Evolutionary conservation across 2,329 filamentous ascomycete genomes (phyloP).

Genomic region (Piedraia hortae): DNA sequence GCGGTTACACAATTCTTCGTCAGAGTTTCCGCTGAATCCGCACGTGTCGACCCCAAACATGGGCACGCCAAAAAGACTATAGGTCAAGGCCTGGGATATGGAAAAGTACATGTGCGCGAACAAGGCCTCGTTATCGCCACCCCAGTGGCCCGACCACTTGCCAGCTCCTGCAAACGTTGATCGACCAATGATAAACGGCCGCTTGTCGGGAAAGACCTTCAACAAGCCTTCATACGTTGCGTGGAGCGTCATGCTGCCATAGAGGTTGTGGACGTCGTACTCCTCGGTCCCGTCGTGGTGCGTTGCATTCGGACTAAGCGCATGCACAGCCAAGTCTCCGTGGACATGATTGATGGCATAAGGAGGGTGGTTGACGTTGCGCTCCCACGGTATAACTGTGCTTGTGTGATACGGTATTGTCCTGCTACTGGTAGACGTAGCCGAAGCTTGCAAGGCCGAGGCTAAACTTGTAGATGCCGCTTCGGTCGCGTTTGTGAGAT

Average conservation of each 20-base stretch:
- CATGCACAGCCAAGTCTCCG: constrained; percentile 44
- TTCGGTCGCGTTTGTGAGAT: constrained; percentile 8
- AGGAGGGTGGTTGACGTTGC: constrained; percentile 45
- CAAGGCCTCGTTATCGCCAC: constrained; percentile 32
- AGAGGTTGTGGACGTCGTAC: constrained; percentile 67
- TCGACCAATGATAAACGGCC: constrained; percentile 62
- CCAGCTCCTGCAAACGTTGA: constrained; percentile 58
- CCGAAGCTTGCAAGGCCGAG: constrained; percentile 4
- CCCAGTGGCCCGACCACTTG: constrained; percentile 56
- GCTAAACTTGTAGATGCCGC: constrained; percentile 6
- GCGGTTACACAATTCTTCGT: constrained; percentile 41
- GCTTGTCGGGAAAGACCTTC: constrained; percentile 33
- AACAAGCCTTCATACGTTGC: constrained; percentile 35
- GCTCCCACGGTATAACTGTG: constrained; percentile 31
- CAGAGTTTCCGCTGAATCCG: constrained; percentile 39
- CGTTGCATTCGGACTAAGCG: constrained; percentile 49
- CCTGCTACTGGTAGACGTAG: constrained; percentile 7
- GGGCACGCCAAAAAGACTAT: constrained; percentile 46
- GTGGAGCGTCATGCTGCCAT: constrained; percentile 23
- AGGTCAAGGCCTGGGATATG: constrained; percentile 51
- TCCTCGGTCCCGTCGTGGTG: constrained; percentile 45
- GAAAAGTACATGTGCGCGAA: constrained; percentile 41
- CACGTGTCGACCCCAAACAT: constrained; percentile 41
- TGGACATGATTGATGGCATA: constrained; percentile 50
- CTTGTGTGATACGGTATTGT: constrained; percentile 19